Evolutionary conservation across 148 eudicot genomes (phyloP), one percentile per base, ranked within the genome.

Genomic region (Rhododendron henanense): DNA sequence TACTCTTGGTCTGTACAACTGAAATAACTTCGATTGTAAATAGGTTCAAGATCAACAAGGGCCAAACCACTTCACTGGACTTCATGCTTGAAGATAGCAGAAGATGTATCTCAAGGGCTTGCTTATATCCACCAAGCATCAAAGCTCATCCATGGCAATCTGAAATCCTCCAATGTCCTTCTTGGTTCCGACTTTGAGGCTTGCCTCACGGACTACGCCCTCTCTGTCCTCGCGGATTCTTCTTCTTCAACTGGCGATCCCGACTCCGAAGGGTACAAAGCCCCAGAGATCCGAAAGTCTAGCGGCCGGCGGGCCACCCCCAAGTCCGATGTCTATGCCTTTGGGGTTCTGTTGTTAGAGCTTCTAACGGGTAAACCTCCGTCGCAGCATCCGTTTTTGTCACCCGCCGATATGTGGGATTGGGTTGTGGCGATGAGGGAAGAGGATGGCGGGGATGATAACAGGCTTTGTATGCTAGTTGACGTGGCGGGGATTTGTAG

Each of bases 31-130:
- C 77, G 81, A 83, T 59, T 50, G 35, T 81, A 57, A 59, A 65
- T 81, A 95, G 98, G 98, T 55, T 93, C 98, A 78, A 90, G 98
- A 89, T 93, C 98, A 85, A 90, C 94, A 6, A 90, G 98, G 83
- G 98, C 98, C 37, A 96, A 94, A 84, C 98, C 98, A 57, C 93
- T 96, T 16, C 98, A 96, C 84, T 96, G 98, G 98, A 96, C 98
- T 33, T 96, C 98, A 21, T 96, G 98, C 88, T 89, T 96, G 51
- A 96, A 96, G 87, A 94, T 96, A 86, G 98, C 98, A 23, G 98
- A 96, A 85, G 98, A 96, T 71, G 93, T 96, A 51, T 98, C 98
- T 33, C 93, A 93, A 79, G 98, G 98, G 87, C 95, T 96, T 21
- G 93, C 96, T 10, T 96, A 93, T 91, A 96, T 96, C 82, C 98